phyloP scores from a whole-genome alignment of 2,329 filamentous ascomycete genomes.

The Elsinoe ampelina region DNA sequence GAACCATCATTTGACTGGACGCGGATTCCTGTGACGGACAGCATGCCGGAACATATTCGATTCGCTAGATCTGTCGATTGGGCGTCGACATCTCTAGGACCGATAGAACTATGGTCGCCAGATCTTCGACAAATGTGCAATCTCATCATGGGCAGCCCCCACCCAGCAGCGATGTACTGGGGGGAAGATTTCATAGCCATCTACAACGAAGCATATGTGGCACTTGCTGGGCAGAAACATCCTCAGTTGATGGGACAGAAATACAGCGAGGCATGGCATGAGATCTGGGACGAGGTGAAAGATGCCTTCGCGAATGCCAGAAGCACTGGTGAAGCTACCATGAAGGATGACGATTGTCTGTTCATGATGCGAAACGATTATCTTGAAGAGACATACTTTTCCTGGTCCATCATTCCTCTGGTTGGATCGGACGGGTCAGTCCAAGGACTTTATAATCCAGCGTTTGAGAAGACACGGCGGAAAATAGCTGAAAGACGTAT shows the following conservation, averaged over 20 bases:
- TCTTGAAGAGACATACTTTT: conserved; percentile 73
- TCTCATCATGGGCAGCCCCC: conserved; percentile 68
- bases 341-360: conserved; percentile 74
- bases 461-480: conserved; percentile 70
- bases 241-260: conserved; percentile 63
- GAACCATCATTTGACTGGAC: conserved; percentile 72
- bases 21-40: conserved; percentile 52
- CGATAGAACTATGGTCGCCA: conserved; percentile 62
- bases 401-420: conserved; percentile 71
- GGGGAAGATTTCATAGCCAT: conserved; percentile 59
- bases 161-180: conserved; percentile 65
- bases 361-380: conserved; percentile 62
- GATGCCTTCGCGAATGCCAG: conserved; percentile 59
- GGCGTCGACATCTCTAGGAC: conserved; percentile 62
- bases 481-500: conserved; percentile 72
- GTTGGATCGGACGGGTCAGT: conserved; percentile 57
- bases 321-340: conserved; percentile 64
- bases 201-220: conserved; percentile 63
- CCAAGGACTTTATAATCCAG: conserved; percentile 68
- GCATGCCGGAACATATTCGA: conserved; percentile 60
- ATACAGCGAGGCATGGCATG: conserved; percentile 60
- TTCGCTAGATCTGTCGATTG: conserved; percentile 66
- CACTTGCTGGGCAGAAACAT: conserved; percentile 67
- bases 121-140: conserved; percentile 72
- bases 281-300: conserved; percentile 65